Evolutionary conservation across 768 basidiomycete genomes (phyloP).

Genomic region (Plicaturopsis crispa): DNA sequence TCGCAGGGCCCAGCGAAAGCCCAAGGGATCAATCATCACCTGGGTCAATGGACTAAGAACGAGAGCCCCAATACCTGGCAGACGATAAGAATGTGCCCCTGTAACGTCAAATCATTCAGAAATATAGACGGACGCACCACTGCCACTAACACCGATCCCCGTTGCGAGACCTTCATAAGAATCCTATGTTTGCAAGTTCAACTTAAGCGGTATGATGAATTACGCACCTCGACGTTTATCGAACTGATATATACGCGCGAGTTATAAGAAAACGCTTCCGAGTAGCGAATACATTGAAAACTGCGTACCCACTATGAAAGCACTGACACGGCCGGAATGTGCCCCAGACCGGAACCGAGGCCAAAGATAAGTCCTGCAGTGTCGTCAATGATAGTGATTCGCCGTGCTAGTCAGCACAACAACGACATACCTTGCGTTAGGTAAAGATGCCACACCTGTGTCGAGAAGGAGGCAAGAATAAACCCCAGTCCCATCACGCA

Average conservation of each 20-base stretch:
- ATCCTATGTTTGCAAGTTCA: no score
- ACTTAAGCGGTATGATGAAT: no score
- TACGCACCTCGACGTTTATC: no score
- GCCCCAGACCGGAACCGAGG: conserved; percentile 1
- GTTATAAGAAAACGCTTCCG: no score
- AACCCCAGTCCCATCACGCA: conserved; percentile 4
- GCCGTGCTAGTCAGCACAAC: neutral
- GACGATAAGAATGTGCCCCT: neutral
- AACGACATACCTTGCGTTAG: conserved; percentile 2
- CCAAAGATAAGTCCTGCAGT: conserved; percentile 4
- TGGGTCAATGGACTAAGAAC: conserved; percentile 6
- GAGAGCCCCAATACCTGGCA: conserved; percentile 3
- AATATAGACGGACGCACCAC: conserved; percentile 1
- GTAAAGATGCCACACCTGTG: conserved; percentile 3
- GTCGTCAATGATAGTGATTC: neutral
- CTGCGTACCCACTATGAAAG: conserved; percentile 2
- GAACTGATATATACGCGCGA: no score
- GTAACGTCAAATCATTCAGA: neutral
- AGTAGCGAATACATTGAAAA: no score
- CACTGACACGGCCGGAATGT: conserved; percentile 3
- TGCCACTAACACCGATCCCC: conserved; percentile 1
- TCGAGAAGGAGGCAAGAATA: conserved; percentile 3
- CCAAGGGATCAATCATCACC: conserved; percentile 3
- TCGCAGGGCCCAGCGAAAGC: conserved; percentile 5
- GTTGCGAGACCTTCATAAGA: conserved; percentile 3